Conservation (phyloP, 2,329 filamentous ascomycete species). For the Ustulina deusta region DNA sequence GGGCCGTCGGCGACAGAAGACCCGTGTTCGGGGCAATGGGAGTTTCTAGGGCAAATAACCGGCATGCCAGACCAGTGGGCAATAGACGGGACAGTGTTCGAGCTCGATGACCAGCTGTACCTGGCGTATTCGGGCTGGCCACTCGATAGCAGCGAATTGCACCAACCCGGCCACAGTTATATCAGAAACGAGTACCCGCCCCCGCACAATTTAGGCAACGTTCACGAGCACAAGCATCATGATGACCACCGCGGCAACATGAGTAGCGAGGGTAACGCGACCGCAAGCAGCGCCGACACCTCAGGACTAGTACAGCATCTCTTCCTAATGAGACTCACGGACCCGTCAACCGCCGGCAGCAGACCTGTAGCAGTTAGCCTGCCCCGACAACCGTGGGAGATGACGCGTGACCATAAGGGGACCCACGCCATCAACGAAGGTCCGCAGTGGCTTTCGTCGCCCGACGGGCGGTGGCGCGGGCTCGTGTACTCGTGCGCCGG, state of each 20-base stretch:
- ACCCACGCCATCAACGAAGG: constrained; percentile 52
- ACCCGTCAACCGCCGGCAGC: constrained; percentile 43
- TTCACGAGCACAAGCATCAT: not conserved
- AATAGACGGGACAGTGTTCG: constrained; percentile 52
- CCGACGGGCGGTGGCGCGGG: constrained; percentile 49
- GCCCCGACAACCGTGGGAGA: constrained; percentile 49
- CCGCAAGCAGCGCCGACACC: not conserved
- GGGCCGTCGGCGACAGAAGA: constrained; percentile 46
- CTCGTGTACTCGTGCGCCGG: constrained; percentile 50
- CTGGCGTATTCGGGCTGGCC: constrained; percentile 53
- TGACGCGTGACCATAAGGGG: constrained; percentile 47
- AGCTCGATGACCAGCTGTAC: constrained; percentile 46
- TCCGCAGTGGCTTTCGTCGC: constrained; percentile 50
- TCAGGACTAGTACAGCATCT: constrained; percentile 49
- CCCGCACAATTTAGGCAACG: not conserved
- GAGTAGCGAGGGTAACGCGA: not conserved
- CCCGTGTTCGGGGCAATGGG: constrained; percentile 48
- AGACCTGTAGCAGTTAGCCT: constrained; percentile 43
- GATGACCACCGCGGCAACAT: not conserved
- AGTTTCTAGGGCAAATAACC: constrained; percentile 49
- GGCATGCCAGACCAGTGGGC: constrained; percentile 50
- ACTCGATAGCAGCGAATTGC: constrained; percentile 34
- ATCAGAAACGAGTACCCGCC: not conserved
- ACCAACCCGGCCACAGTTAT: constrained; percentile 9
- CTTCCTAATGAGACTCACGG: constrained; percentile 46